A percentile compares a stretch with the other conserved stretches of the same genome.
phyloP scores from a whole-genome alignment of 2,329 filamentous ascomycete genomes.

The Talaromyces sp. region DNA sequence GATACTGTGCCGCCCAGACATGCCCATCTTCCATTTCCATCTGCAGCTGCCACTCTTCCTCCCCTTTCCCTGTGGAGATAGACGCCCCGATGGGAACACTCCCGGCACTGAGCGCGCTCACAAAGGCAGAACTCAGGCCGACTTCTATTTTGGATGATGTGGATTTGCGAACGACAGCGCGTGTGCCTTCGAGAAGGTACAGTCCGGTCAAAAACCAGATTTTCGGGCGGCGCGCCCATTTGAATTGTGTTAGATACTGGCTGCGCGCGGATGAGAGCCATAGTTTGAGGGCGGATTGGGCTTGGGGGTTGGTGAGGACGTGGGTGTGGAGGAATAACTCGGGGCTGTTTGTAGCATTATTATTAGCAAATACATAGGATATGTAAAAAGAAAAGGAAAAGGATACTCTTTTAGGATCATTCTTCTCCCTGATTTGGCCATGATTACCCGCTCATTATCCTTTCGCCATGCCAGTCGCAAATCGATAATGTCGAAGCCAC shows the following conservation, averaged over 20 bases:
- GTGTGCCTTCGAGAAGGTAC: conserved; percentile 17
- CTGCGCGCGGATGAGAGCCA: conserved; percentile 22
- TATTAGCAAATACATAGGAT: neutral
- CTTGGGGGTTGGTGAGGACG: conserved; percentile 13
- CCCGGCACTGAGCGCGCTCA: conserved; percentile 15
- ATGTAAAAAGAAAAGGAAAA: neutral
- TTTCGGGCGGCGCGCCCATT: conserved; percentile 21
- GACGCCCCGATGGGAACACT: conserved; percentile 20
- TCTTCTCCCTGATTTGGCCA: conserved; percentile 15
- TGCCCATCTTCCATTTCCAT: conserved; percentile 20
- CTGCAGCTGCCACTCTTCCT: conserved; percentile 16
- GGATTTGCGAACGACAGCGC: conserved; percentile 14
- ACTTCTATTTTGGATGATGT: conserved; percentile 13
- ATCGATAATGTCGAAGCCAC: conserved; percentile 18
- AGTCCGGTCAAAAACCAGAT: conserved; percentile 20
- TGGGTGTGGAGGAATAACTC: conserved; percentile 16
- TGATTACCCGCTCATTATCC: conserved; percentile 17
- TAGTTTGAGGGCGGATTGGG: conserved; percentile 17
- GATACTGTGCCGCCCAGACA: conserved; percentile 23
- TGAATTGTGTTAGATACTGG: conserved; percentile 18
- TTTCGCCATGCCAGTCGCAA: conserved; percentile 18
- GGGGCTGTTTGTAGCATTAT: conserved; percentile 9
- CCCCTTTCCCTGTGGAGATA: conserved; percentile 16
- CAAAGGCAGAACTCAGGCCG: conserved; percentile 15
- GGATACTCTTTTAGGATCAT: conserved; percentile 18